Conservation (phyloP, 1,284 basidiomycete species). For the Cystobasidiaceae sp. region DNA sequence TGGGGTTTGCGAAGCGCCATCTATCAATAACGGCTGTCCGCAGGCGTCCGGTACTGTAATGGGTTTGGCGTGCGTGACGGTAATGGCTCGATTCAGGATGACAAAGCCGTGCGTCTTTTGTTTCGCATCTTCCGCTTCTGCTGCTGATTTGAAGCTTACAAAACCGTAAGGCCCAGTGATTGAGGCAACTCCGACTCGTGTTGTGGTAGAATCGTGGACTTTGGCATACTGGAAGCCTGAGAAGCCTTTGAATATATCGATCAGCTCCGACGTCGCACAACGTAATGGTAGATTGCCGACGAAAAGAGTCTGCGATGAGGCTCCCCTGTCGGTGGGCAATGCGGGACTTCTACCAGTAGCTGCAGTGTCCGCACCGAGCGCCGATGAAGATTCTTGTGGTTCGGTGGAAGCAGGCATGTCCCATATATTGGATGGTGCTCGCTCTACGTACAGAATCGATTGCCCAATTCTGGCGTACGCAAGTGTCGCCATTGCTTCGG, state of each 20-base stretch:
- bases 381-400: conserved; percentile 41
- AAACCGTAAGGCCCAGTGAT: conserved; percentile 72
- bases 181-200: conserved; percentile 61
- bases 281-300: conserved; percentile 90
- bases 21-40: too few species aligned
- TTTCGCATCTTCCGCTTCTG: conserved; percentile 69
- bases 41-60: too few species aligned
- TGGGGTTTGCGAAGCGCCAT: not conserved
- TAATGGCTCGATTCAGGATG: conserved; percentile 54
- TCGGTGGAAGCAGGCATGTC: too few species aligned
- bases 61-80: conserved; percentile 1
- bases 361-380: not conserved
- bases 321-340: too few species aligned
- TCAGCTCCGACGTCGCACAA: conserved; percentile 72
- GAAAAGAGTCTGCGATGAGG: conserved; percentile 76
- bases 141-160: conserved; percentile 75
- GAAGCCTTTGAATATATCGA: conserved; percentile 66
- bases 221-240: conserved; percentile 81
- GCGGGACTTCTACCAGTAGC: conserved; percentile 41
- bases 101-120: conserved; percentile 73
- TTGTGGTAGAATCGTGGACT: conserved; percentile 56
- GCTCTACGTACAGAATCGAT: conserved; percentile 86
- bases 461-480: conserved; percentile 85
- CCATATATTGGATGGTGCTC: conserved; percentile 75
- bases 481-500: conserved; percentile 70